phyloP scores from a whole-genome alignment of 345 rosid genomes.

The Cardiospermum halicacabum region DNA sequence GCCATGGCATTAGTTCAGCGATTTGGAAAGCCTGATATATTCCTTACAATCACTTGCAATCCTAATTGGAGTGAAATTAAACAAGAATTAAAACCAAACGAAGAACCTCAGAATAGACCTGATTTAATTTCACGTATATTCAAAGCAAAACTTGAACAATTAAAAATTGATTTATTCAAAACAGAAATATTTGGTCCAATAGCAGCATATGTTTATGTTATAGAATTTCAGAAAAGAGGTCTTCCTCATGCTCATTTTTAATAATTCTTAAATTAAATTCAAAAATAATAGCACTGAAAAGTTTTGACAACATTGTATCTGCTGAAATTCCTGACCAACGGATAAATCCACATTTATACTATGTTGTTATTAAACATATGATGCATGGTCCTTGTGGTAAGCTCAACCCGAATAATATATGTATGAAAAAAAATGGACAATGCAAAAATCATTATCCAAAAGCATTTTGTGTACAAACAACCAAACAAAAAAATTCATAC shows the following conservation, averaged over 20 bases:
- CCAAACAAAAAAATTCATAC: background rate
- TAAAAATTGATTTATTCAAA: background rate
- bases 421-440: background rate
- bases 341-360: background rate
- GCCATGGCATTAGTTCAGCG: too few relatives aligned
- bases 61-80: background rate
- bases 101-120: background rate
- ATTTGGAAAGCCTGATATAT: too few relatives aligned
- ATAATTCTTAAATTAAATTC: too few relatives aligned
- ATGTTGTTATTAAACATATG: background rate
- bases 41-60: too few relatives aligned
- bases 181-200: background rate
- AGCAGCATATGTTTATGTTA: background rate
- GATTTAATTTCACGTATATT: background rate
- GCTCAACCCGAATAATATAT: background rate
- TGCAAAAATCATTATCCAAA: background rate
- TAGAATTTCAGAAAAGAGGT: background rate
- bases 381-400: background rate
- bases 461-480: background rate
- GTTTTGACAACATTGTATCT: background rate
- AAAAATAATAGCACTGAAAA: background rate
- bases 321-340: background rate
- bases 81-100: background rate
- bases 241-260: background rate
- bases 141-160: background rate